phyloP scores from a whole-genome alignment of 2,329 filamentous ascomycete species.

The Geosmithia morbida region DNA sequence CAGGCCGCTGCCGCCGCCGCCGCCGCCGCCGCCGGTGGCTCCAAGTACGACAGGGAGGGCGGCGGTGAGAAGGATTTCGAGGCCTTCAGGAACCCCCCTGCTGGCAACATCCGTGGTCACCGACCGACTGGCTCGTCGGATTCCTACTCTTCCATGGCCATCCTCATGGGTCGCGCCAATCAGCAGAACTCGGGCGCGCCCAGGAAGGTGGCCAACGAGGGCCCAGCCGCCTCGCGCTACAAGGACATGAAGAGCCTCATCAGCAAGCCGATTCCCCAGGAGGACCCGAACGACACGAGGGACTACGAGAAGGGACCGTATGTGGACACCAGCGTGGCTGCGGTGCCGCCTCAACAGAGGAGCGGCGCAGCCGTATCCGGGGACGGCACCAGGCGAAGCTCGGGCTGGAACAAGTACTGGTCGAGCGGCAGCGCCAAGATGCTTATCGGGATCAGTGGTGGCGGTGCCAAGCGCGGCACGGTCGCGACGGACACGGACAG shows the following conservation, averaged over 20 bases:
- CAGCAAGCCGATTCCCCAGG: conserved; percentile 42
- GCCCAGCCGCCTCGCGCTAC: conserved; percentile 39
- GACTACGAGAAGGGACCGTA: background rate
- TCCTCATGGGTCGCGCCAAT: conserved; percentile 48
- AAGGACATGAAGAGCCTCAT: conserved; percentile 50
- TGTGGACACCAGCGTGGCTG: conserved; percentile 1
- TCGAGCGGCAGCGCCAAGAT: conserved; percentile 57
- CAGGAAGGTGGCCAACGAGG: conserved; percentile 42
- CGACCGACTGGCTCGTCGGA: conserved; percentile 35
- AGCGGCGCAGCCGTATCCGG: conserved; percentile 16
- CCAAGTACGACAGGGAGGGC: too few species aligned
- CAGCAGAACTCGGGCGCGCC: conserved; percentile 29
- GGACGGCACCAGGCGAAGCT: conserved; percentile 42
- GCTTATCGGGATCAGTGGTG: conserved; percentile 33
- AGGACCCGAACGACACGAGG: conserved; percentile 8
- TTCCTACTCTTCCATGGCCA: conserved; percentile 50
- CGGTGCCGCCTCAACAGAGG: conserved; percentile 20
- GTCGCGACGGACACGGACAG: conserved; percentile 41
- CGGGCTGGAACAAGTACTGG: conserved; percentile 68
- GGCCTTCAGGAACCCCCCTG: conserved; percentile 29
- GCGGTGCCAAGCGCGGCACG: conserved; percentile 31
- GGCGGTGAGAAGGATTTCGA: conserved; percentile 37
- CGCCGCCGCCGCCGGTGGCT: conserved; percentile 6
- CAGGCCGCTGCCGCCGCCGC: conserved; percentile 23
- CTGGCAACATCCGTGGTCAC: conserved; percentile 30